phyloP scores from a whole-genome alignment of 495 filamentous ascomycete genomes.

The Aspergillus egyptiacus region DNA sequence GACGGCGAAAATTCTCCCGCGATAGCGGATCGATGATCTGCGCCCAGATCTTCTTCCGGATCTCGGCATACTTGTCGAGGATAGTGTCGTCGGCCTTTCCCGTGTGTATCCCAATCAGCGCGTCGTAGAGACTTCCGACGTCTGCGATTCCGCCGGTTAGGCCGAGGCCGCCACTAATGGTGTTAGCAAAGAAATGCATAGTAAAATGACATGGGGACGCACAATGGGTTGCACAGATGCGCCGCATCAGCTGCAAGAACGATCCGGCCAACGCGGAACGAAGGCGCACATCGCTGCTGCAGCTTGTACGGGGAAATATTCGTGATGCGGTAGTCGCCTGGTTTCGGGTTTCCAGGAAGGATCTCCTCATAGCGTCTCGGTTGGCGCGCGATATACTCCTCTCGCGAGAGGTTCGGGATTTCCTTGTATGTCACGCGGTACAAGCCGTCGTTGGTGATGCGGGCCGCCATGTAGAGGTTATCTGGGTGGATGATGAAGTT shows the following conservation, averaged over 20 bases:
- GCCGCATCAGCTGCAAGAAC: slow-evolving; percentile 54
- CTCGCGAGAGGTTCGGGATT: slow-evolving; percentile 40
- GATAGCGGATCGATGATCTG: slow-evolving; percentile 53
- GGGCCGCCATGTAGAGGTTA: slow-evolving; percentile 57
- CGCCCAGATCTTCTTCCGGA: slow-evolving; percentile 50
- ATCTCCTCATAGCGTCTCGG: slow-evolving; percentile 49
- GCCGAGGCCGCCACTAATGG: slow-evolving; percentile 47
- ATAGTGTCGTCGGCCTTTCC: slow-evolving; percentile 50
- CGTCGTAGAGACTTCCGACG: slow-evolving; percentile 52
- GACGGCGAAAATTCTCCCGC: slow-evolving; percentile 41
- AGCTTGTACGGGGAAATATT: slow-evolving; percentile 54
- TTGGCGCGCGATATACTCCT: slow-evolving; percentile 49
- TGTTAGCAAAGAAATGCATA: neutral
- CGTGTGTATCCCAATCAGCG: slow-evolving; percentile 50
- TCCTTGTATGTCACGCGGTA: slow-evolving; percentile 59
- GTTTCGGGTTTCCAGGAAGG: slow-evolving; percentile 54
- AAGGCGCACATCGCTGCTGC: slow-evolving; percentile 54
- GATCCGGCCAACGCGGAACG: slow-evolving; percentile 51
- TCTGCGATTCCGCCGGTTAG: slow-evolving; percentile 59
- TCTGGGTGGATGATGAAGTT: slow-evolving; percentile 57
- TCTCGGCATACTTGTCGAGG: slow-evolving; percentile 51
- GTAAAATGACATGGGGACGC: slow-evolving; percentile 6
- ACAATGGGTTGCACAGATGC: slow-evolving; percentile 45
- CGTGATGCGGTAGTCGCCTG: slow-evolving; percentile 49
- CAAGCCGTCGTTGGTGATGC: slow-evolving; percentile 51